phyloP scores from a whole-genome alignment of 306 rosid species.

The Quercus variabilis region DNA sequence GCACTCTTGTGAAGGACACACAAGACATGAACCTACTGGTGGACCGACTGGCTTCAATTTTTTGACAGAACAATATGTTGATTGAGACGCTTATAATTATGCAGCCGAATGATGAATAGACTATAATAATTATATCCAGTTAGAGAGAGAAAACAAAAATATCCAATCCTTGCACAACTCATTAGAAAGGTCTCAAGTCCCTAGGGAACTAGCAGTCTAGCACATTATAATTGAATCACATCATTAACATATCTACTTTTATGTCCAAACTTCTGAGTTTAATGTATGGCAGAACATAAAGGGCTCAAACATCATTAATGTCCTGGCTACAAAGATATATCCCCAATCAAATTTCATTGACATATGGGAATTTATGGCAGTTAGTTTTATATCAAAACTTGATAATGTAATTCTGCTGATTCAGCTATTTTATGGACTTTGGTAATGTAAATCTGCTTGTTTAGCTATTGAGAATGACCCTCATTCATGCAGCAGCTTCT shows the following conservation, averaged over 20 bases:
- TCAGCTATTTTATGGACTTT: neutral
- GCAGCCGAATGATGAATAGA: slow-evolving; percentile 11
- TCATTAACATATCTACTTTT: too few relatives aligned
- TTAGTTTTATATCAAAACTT: too few relatives aligned
- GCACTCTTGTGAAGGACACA: slow-evolving; percentile 27
- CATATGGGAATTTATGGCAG: too few relatives aligned
- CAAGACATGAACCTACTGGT: slow-evolving; percentile 30
- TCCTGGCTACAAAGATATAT: neutral
- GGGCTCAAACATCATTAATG: neutral
- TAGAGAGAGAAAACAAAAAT: slow-evolving; percentile 26
- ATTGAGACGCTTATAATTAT: slow-evolving; percentile 39
- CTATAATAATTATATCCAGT: neutral
- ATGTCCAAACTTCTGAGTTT: too few relatives aligned
- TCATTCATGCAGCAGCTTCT: neutral
- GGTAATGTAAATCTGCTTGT: neutral
- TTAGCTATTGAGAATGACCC: neutral
- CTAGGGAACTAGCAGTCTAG: too few relatives aligned
- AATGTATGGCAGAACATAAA: neutral
- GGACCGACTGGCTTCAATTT: slow-evolving; percentile 39
- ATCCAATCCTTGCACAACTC: slow-evolving; percentile 28
- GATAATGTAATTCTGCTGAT: too few relatives aligned
- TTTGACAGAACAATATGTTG: slow-evolving; percentile 38
- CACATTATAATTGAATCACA: too few relatives aligned
- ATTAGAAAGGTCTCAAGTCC: slow-evolving; percentile 27
- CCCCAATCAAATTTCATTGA: too few relatives aligned